Evolutionary conservation across 2,329 filamentous ascomycete species (phyloP), one percentile per base, ranked within the genome.

Genomic region (Penicillium capsulatum): DNA sequence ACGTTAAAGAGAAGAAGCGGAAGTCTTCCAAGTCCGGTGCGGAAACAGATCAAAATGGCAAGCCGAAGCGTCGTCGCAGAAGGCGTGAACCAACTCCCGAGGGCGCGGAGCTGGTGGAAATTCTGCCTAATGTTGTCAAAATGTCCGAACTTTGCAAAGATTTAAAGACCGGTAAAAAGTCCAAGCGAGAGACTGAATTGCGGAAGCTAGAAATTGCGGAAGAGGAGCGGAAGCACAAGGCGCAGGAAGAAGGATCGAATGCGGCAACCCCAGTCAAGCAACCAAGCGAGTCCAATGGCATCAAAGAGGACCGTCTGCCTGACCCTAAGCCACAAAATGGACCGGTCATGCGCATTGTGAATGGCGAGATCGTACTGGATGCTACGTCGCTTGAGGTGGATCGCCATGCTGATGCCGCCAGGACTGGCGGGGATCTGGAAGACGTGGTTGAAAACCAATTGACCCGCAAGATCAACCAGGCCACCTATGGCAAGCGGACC

Each of bases 121-220:
- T 82, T 34, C 69, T 76, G 36, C 70, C 76, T 0, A 66, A 70
- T 9, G 63, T 67, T 14, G 66, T 76, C 3, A 77, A 72, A 36
- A 82, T 83, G 79, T 72, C 68, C 20, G 73, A 78, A 31, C 60
- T 83, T 2, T 76, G 72, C 48, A 72, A 68, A 36, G 75, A 77
- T 48, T 60, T 70, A 24, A 64, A 68, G n/a, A 69, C 69, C 1
- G 79, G 79, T 31, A 76, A 72, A 47, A 71, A 72, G 27, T 82
- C 79, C 0, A 70, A 72, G 42, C 70, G 72, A 4, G 79, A 81
- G 50, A 72, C 68, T 37, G 71, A 75, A 47, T 69, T 83, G 62
- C 72, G 73, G 7, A 69, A 70, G 38, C 72, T 81, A 40, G 74
- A 83, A 48, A 71, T 74, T 66, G 70, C 65, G 2, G 76, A 79